phyloP scores from a whole-genome alignment of 2,329 filamentous ascomycete species.

The Dactylonectria estremocensis region DNA sequence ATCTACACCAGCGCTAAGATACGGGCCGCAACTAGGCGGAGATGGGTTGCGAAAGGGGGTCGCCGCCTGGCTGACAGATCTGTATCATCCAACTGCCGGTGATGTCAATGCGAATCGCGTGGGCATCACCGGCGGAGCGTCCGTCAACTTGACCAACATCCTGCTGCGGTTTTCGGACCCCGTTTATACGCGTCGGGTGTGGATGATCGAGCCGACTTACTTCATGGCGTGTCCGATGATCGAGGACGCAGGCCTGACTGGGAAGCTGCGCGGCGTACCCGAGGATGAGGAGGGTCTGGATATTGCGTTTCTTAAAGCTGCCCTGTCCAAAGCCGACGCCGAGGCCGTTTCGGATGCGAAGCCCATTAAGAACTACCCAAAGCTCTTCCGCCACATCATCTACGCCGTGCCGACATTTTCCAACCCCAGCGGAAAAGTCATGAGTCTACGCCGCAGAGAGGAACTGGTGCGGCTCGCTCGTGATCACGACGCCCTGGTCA shows the following conservation, averaged over 20 bases:
- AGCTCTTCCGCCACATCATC: conserved; percentile 77
- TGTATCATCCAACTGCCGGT: conserved; percentile 2
- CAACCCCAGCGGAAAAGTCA: conserved; percentile 77
- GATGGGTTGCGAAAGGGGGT: background rate
- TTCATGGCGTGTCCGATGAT: conserved; percentile 77
- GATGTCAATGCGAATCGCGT: conserved; percentile 48
- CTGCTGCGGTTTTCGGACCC: conserved; percentile 77
- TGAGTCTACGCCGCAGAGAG: conserved; percentile 69
- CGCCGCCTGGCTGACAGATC: conserved; percentile 5
- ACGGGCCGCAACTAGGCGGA: conserved; percentile 10
- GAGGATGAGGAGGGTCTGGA: conserved; percentile 61
- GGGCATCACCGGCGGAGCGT: conserved; percentile 76
- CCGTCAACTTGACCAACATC: conserved; percentile 74
- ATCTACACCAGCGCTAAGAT: background rate
- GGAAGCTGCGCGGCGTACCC: conserved; percentile 71
- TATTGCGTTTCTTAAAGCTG: conserved; percentile 5
- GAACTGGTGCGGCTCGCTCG: conserved; percentile 73
- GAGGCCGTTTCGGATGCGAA: background rate
- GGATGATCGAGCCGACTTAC: conserved; percentile 77
- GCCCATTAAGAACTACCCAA: conserved; percentile 49
- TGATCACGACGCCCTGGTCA: conserved; percentile 74
- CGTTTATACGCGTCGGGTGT: conserved; percentile 73
- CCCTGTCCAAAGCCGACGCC: background rate
- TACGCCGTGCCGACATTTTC: conserved; percentile 81
- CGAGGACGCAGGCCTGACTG: conserved; percentile 73